Conservation (phyloP, 805 yeast genomes). For the Kodamaea hsintzibuensis region DNA sequence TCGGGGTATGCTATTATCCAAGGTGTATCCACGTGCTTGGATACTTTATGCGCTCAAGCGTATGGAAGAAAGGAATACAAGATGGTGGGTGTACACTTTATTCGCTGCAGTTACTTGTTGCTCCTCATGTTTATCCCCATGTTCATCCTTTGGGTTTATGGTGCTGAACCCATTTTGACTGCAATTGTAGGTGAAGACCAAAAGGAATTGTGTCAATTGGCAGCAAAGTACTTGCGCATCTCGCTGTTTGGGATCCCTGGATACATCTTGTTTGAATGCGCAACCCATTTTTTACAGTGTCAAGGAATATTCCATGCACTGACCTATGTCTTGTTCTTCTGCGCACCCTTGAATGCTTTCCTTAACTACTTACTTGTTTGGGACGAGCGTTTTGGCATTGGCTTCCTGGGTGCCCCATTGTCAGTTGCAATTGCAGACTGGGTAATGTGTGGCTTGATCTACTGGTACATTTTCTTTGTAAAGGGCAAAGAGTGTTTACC, state of each 20-base stretch:
- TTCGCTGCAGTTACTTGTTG: slow-evolving; percentile 63
- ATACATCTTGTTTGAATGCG: slow-evolving; percentile 68
- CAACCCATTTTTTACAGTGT: slow-evolving; percentile 71
- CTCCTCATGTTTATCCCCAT: slow-evolving; percentile 55
- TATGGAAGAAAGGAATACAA: slow-evolving; percentile 66
- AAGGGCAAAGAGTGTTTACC: slow-evolving; percentile 51
- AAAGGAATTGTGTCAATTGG: slow-evolving; percentile 44
- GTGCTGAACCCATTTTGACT: slow-evolving; percentile 50
- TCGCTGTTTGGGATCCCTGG: slow-evolving; percentile 72
- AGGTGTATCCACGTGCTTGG: slow-evolving; percentile 77
- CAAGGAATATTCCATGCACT: slow-evolving; percentile 83
- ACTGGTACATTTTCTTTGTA: slow-evolving; percentile 44
- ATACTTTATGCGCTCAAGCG: slow-evolving; percentile 77
- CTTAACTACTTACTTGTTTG: slow-evolving; percentile 72
- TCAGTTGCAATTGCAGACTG: slow-evolving; percentile 72
- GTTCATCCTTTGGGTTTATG: slow-evolving; percentile 58
- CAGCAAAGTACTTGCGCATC: slow-evolving; percentile 57
- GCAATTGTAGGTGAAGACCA: slow-evolving; percentile 15
- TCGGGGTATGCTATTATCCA: slow-evolving; percentile 74
- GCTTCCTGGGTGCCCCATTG: slow-evolving; percentile 76
- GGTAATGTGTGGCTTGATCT: slow-evolving; percentile 62
- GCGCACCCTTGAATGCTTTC: slow-evolving; percentile 74
- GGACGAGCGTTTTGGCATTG: slow-evolving; percentile 54
- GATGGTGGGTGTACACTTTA: slow-evolving; percentile 66
- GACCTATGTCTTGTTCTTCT: slow-evolving; percentile 64